Evolutionary conservation across 2,329 filamentous ascomycete species (phyloP).

Genomic region (Colletotrichum sp.): DNA sequence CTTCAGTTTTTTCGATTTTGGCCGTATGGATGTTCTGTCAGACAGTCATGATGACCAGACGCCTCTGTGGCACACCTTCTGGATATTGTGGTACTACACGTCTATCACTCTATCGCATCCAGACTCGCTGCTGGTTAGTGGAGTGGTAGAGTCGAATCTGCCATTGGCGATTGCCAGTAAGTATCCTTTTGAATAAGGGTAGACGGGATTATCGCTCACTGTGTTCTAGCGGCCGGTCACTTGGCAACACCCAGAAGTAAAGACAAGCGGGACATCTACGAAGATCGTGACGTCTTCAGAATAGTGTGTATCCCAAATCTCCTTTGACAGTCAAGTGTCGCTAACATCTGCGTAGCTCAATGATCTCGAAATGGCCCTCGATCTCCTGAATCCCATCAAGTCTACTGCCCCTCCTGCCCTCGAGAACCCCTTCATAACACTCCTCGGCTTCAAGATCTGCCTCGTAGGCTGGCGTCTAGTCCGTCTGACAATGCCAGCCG

Average conservation of each 20-base stretch:
- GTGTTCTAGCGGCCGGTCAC: not conserved
- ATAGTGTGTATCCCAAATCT: not conserved
- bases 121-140: not conserved
- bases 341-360: not conserved
- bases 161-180: constrained; percentile 1
- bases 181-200: not conserved
- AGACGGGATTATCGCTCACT: not conserved
- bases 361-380: constrained; percentile 1
- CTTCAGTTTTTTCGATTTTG: constrained; percentile 7
- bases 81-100: constrained; percentile 6
- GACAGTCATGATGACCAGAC: not conserved
- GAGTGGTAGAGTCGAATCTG: constrained; percentile 3
- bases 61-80: constrained; percentile 9
- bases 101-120: constrained; percentile 5
- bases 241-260: not conserved
- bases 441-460: constrained; percentile 9
- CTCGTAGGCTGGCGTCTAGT: constrained; percentile 7
- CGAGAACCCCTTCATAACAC: constrained; percentile 3
- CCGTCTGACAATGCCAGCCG: constrained; percentile 1
- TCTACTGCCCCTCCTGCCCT: not conserved
- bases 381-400: not conserved
- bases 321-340: not conserved
- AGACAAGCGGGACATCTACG: constrained; percentile 3
- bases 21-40: not conserved
- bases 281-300: not conserved